Conservation (phyloP, 805 yeast species). For the Candida maesae region DNA sequence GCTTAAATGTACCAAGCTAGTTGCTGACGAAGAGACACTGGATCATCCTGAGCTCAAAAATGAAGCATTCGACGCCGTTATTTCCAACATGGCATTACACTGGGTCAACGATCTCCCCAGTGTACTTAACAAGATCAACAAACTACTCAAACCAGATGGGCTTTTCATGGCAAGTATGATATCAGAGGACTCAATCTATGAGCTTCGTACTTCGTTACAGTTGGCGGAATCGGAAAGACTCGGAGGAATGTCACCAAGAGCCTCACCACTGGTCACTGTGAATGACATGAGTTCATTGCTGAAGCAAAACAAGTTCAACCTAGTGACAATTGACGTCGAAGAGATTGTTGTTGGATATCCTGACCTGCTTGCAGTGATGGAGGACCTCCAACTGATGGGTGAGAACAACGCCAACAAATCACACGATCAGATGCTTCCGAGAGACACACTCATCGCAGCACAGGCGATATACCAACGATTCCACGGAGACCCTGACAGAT, state of each 20-base stretch:
- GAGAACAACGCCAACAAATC: constrained; percentile 64
- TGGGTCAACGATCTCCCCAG: constrained; percentile 87
- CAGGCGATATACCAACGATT: constrained; percentile 67
- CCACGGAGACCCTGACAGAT: constrained; percentile 59
- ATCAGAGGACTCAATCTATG: constrained; percentile 84
- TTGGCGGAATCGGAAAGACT: constrained; percentile 75
- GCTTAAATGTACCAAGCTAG: constrained; percentile 46
- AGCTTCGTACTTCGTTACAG: constrained; percentile 74
- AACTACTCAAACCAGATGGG: constrained; percentile 71
- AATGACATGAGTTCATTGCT: constrained; percentile 71
- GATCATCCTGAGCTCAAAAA: constrained; percentile 37
- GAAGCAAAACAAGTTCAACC: constrained; percentile 72
- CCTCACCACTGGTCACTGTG: constrained; percentile 76
- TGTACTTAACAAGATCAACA: constrained; percentile 51
- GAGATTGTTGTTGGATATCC: constrained; percentile 80
- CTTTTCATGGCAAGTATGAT: constrained; percentile 76
- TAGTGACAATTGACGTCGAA: constrained; percentile 81
- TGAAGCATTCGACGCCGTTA: constrained; percentile 59
- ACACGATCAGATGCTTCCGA: constrained; percentile 40
- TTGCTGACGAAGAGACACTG: constrained; percentile 66
- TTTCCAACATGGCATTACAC: constrained; percentile 71
- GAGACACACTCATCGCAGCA: constrained; percentile 70
- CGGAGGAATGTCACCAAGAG: constrained; percentile 78
- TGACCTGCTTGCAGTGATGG: constrained; percentile 59
- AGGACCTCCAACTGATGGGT: constrained; percentile 78